phyloP scores from a whole-genome alignment of 2,329 filamentous ascomycete species.

The Fusarium tuaranense region DNA sequence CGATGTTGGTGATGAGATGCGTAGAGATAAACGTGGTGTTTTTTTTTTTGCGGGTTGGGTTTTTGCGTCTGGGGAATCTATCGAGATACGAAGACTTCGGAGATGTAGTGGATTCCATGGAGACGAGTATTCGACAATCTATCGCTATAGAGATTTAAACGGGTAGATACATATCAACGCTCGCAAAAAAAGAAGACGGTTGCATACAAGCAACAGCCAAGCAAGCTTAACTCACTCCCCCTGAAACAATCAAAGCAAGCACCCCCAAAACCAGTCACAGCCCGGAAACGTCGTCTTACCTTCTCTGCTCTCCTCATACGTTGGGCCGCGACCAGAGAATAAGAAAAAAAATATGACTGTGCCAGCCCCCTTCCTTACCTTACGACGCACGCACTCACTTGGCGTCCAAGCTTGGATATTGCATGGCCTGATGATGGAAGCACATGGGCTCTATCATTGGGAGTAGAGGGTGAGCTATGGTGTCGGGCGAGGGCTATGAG shows the following conservation, averaged over 20 bases:
- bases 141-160: not conserved
- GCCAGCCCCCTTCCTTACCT: constrained; percentile 14
- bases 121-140: not conserved
- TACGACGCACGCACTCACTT: constrained; percentile 33
- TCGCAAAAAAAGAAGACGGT: not conserved
- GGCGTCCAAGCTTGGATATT: constrained; percentile 39
- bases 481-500: not conserved
- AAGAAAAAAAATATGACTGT: not conserved
- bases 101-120: not conserved
- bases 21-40: not conserved
- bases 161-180: not conserved
- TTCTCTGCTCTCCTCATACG: not conserved
- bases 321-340: constrained; percentile 13
- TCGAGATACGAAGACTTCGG: not conserved
- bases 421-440: constrained; percentile 42
- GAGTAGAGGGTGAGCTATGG: not conserved
- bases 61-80: not conserved
- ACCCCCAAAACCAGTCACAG: not conserved
- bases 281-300: not conserved
- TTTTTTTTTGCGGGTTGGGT: not conserved
- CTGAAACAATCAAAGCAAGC: not conserved
- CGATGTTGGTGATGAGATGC: not conserved
- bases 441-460: constrained; percentile 37
- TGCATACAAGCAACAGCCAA: not conserved
- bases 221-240: not conserved